phyloP scores from a whole-genome alignment of 495 filamentous ascomycete genomes.

The Aspergillus campestris region DNA sequence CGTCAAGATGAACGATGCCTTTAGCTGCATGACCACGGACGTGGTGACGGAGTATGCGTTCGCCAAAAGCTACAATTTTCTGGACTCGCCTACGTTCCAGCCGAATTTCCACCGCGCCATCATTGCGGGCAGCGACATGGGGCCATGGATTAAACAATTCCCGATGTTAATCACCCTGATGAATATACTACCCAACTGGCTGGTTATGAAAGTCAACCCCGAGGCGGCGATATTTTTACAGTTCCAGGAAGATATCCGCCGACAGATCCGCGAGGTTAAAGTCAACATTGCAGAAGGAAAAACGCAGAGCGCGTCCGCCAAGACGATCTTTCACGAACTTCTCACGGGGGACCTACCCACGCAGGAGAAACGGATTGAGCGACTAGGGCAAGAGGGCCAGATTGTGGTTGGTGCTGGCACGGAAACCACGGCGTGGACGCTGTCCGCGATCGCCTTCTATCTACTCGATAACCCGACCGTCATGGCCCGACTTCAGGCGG shows the following conservation, averaged over 20 bases:
- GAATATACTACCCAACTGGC: slow-evolving; percentile 15
- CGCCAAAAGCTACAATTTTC: slow-evolving; percentile 19
- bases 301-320: not conserved
- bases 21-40: slow-evolving; percentile 32
- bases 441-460: slow-evolving; percentile 32
- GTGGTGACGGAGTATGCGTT: slow-evolving; percentile 31
- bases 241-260: slow-evolving; percentile 6
- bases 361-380: slow-evolving; percentile 21
- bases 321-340: slow-evolving; percentile 35
- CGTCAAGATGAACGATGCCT: slow-evolving; percentile 27
- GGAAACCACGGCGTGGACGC: slow-evolving; percentile 35
- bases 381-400: slow-evolving; percentile 35
- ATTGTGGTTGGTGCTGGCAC: slow-evolving; percentile 38
- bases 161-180: slow-evolving; percentile 20
- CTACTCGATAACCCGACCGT: slow-evolving; percentile 27
- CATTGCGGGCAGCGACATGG: slow-evolving; percentile 12
- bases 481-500: slow-evolving; percentile 17
- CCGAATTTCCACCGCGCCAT: slow-evolving; percentile 22
- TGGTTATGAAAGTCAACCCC: slow-evolving; percentile 18
- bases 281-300: slow-evolving; percentile 3
- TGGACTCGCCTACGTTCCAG: slow-evolving; percentile 30
- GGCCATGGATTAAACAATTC: slow-evolving; percentile 17
- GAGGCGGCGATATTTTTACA: slow-evolving; percentile 18
- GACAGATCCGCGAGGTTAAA: slow-evolving; percentile 3
- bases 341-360: slow-evolving; percentile 29